Base-by-base conservation (phyloP, 2,329 filamentous ascomycete species). In the Escovopsis sp. region DNA sequence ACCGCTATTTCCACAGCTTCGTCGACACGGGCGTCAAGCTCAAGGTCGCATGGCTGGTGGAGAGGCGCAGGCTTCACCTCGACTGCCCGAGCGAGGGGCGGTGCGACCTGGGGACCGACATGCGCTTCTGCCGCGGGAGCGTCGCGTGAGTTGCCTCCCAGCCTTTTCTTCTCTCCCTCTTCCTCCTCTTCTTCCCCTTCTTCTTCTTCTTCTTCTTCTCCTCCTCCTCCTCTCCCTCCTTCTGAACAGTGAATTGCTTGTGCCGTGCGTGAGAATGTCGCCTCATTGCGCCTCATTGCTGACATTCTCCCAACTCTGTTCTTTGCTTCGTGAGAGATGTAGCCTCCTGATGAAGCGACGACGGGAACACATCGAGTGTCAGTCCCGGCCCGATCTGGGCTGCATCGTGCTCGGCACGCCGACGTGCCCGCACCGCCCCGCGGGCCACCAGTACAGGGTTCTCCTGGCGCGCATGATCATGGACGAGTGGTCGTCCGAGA, bases 21-120 rank as follows among this genome's bases (percentile, higher is more conserved):
- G 77, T 84, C 47, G 69, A 79, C 55, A 85, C 80, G 1, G 77
- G 76, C 33, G 64, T 84, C 28, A 58, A 66, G 26, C 64, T 83
- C 37, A 83, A 84, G 55, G 70, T 85, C 11, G 70, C 73, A 44
- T 85, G 81, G 81, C 65, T 85, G 4, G 66, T 84, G 45, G 69
- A 80, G 50, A 70, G 80, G 11, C 69, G 77, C 15, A 69, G 64
- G 38, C 64, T 77, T 33, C 75, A 80, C 45, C 68, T 85, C 8
- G 73, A 82, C 49, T 81, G 78, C 50, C 81, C 79, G 4, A 76
- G 74, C 43, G 64, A 75, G 47, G 59, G 60, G 42, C 60, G 65
- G 11, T 80, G 75, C 46, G 74, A 77, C 47, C 54, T 80, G 28
- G 66, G 73, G 4, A 78, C 71, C 46, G 76, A 80, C 51, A 53